A percentile compares a stretch with the other conserved stretches of the same genome.
These are phyloP conservation scores for Furcasterigmium furcatum DNA, from an alignment of 2,329 filamentous ascomycete species.

Conservation along the genomic window DNA sequence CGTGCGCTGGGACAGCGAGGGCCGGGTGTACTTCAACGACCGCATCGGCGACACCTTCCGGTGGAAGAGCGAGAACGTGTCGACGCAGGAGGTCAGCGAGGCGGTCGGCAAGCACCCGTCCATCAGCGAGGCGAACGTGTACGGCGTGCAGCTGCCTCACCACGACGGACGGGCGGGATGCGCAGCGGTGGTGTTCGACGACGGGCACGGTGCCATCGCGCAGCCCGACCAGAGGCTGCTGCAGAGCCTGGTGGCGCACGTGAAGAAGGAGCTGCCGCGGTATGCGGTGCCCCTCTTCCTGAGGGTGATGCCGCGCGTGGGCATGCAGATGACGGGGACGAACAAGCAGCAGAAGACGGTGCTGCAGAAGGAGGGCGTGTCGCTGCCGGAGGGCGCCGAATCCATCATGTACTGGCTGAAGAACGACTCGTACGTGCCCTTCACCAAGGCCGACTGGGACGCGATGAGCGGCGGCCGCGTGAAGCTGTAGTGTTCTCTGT, in stretches of 20 bases:
- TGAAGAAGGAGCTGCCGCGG: slow-evolving; percentile 55
- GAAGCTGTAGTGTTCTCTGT: slow-evolving; percentile 54
- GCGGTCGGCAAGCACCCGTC: slow-evolving; percentile 63
- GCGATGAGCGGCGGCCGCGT: slow-evolving; percentile 63
- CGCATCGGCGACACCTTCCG: slow-evolving; percentile 75
- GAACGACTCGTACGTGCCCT: slow-evolving; percentile 63
- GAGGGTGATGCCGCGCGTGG: slow-evolving; percentile 55
- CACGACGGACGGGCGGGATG: slow-evolving; percentile 86
- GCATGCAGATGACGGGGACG: slow-evolving; percentile 71
- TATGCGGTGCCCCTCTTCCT: slow-evolving; percentile 80
- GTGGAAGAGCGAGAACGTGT: slow-evolving; percentile 83
- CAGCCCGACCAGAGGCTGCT: slow-evolving; percentile 42
- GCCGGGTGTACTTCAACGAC: slow-evolving; percentile 76
- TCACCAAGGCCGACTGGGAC: slow-evolving; percentile 66
- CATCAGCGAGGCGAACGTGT: slow-evolving; percentile 79
- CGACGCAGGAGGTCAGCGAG: slow-evolving; percentile 78
- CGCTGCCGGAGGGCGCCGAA: slow-evolving; percentile 50
- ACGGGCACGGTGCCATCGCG: slow-evolving; percentile 30
- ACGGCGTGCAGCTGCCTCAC: slow-evolving; percentile 74
- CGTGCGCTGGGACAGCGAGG: slow-evolving; percentile 66
- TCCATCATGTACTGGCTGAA: slow-evolving; percentile 63
- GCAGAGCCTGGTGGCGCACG: slow-evolving; percentile 59
- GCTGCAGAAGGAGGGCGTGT: slow-evolving; percentile 70
- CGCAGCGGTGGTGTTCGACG: slow-evolving; percentile 62
- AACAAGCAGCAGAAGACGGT: slow-evolving; percentile 84